phyloP scores from a whole-genome alignment of 2,329 filamentous ascomycete species.

The Alternaria ethzedia region DNA sequence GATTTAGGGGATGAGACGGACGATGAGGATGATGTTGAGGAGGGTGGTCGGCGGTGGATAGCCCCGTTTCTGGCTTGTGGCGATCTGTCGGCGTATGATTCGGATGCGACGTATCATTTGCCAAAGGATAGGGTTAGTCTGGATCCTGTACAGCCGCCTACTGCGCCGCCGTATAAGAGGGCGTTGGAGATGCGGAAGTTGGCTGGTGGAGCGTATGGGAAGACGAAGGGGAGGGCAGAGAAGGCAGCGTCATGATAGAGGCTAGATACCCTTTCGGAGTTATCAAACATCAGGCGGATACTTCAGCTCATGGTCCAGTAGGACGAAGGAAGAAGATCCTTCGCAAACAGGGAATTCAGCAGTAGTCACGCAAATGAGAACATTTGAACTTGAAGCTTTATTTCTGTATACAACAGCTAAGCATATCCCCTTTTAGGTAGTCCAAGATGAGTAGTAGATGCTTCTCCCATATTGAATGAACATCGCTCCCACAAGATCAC shows the following conservation, averaged over 20 bases:
- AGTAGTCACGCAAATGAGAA: background rate
- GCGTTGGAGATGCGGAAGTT: conserved; percentile 83
- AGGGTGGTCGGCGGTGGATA: conserved; percentile 74
- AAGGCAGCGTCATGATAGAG: background rate
- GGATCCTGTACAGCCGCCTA: conserved; percentile 93
- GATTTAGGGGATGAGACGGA: conserved; percentile 53
- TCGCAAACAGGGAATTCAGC: no score
- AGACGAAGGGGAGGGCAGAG: conserved; percentile 59
- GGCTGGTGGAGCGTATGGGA: conserved; percentile 78
- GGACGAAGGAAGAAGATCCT: background rate
- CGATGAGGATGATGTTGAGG: conserved; percentile 47
- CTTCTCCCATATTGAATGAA: background rate
- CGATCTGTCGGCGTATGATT: conserved; percentile 92
- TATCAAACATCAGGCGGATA: background rate
- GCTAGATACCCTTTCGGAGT: background rate
- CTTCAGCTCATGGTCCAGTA: background rate
- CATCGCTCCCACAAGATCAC: background rate
- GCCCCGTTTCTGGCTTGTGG: conserved; percentile 97
- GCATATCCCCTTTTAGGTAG: background rate
- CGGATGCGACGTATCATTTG: conserved; percentile 90
- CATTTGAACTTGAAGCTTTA: background rate
- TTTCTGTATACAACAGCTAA: background rate
- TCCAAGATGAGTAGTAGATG: background rate
- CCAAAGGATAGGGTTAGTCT: conserved; percentile 86
- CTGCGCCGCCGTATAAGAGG: conserved; percentile 91